Evolutionary conservation across 352 stramenopile genomes (phyloP), one percentile per base, ranked within the genome.

Genomic region (Phytophthora pini): DNA sequence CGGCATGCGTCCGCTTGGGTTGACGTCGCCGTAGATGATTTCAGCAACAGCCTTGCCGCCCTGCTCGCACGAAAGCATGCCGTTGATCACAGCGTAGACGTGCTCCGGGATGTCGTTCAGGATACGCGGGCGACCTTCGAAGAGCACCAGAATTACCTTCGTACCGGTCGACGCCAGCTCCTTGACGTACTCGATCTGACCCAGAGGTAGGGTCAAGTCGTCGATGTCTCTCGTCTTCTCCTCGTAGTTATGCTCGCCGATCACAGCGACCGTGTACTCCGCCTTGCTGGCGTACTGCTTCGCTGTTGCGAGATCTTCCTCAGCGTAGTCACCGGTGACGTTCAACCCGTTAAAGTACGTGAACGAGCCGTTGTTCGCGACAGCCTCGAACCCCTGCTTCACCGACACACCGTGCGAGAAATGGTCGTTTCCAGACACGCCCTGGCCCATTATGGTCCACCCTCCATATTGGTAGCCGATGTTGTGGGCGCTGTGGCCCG

Each of bases 171-270:
- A 74, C 0, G 70, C 70, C 12, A 96, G 67, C 27, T 77, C 58
- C n/a, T 76, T 80, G 4, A 95, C 79, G 50, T 94, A 95, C 49
- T 83, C 72, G 36, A 90, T 68, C 52, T 95, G 81, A 13, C 86
- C 82, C 13, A 32, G 29, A 5, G 87, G 76, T 8, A 94, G 68
- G 0, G 70, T 59, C 1, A 93, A 51, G 46, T 93, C 80, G 32
- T 89, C 53, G 46, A 96, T 84, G 54, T 97, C 89, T 1, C 89
- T 88, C 2, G 70, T 74, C 53, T 93, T 96, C 56, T 95, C 88
- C 6, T 87, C 74, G 60, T 95, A 96, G 3, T 76, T 51, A 13
- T 47, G 50, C 64, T 96, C 88, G 26, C 88, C 87, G 26, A 95
- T 77, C 24, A 75, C 51, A 20, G 17, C 17, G 17, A 20, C 17